Evolutionary conservation across 2,329 filamentous ascomycete species (phyloP), one percentile per base, ranked within the genome.

Genomic region (Xylariales sp.): DNA sequence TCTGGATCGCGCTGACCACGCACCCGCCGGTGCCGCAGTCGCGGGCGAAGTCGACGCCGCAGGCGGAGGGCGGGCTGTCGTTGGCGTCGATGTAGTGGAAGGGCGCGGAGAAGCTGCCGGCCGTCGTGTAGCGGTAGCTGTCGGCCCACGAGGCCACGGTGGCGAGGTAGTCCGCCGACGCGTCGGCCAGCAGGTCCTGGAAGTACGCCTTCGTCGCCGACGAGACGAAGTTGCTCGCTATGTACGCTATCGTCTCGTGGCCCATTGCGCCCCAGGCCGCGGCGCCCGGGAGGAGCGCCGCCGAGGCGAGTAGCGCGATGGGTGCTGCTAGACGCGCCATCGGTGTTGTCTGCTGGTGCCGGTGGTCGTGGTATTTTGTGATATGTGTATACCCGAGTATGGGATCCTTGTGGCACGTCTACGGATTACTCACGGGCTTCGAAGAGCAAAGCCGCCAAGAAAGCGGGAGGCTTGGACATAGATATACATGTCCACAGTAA

Each of bases 21-120:
- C 89, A 91, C n/a, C 88, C 89, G 10, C 79, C 81, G 9, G 78
- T 79, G 69, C 87, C 86, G 81, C 89, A 91, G 79, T 91, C 89
- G 62, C 89, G 85, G 30, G 82, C 80, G 65, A 85, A 84, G 72
- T 87, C 83, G 70, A 91, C 84, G 67, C 82, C 83, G 80, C 89
- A 91, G 53, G 78, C 81, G 16, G 74, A 74, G 0, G 89, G 89
- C 63, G 89, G 89, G 72, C 80, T 78, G 78, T 91, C 89, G 73
- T 90, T 84, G 67, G 89, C 89, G 76, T 91, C 89, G 79, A 87
- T 86, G 73, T 80, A 87, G 77, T 87, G 85, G 69, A 81, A 81
- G 0, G 80, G 78, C 5, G 80, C 80, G 0, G 82, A 83, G 73
- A 81, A 87, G 1, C 73, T 74, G 34, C 85, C 85, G 1, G 80